Percentiles rank a stretch among this genome's conserved stretches.
Conservation (phyloP, 306 rosid genomes). For the Trifolium repens region DNA sequence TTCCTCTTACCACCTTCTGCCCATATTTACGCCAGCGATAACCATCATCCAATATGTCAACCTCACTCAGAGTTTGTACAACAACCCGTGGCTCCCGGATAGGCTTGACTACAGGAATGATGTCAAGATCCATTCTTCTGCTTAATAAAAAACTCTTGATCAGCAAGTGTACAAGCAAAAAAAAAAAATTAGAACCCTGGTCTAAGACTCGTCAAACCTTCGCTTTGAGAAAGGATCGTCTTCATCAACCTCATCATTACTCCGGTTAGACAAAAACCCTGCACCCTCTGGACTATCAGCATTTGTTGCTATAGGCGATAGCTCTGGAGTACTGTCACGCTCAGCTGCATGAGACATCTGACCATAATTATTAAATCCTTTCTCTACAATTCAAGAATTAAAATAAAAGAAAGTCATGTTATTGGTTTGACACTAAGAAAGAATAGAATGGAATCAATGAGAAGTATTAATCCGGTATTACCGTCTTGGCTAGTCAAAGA, state of each 20-base stretch:
- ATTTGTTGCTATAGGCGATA: slow-evolving; percentile 59
- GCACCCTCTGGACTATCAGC: slow-evolving; percentile 67
- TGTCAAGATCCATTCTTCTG: slow-evolving; percentile 89
- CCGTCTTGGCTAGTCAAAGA: slow-evolving; percentile 75
- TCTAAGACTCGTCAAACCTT: slow-evolving; percentile 60
- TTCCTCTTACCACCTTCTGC: slow-evolving; percentile 99
- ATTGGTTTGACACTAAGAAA: slow-evolving; percentile 9
- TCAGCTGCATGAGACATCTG: slow-evolving; percentile 61
- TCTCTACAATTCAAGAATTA: slow-evolving; percentile 56
- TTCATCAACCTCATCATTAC: slow-evolving; percentile 76
- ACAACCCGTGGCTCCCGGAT: slow-evolving; percentile 98
- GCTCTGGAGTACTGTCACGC: slow-evolving; percentile 72
- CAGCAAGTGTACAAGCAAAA: slow-evolving; percentile 37
- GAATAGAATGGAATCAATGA: slow-evolving; percentile 20
- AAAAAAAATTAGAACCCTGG: slow-evolving; percentile 33
- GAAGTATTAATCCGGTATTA: slow-evolving; percentile 47
- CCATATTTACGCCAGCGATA: slow-evolving; percentile 99
- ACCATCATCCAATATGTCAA: slow-evolving; percentile 98
- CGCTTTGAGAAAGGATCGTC: slow-evolving; percentile 86
- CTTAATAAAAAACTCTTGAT: slow-evolving; percentile 38
- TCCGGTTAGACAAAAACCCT: slow-evolving; percentile 57
- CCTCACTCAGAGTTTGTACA: slow-evolving; percentile 98
- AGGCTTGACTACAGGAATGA: slow-evolving; percentile 83
- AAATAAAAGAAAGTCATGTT: slow-evolving; percentile 35
- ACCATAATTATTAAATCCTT: slow-evolving; percentile 60